These are phyloP conservation scores for Corchorus olitorius DNA, from an alignment of 345 rosid species.

Conservation along the genomic window DNA sequence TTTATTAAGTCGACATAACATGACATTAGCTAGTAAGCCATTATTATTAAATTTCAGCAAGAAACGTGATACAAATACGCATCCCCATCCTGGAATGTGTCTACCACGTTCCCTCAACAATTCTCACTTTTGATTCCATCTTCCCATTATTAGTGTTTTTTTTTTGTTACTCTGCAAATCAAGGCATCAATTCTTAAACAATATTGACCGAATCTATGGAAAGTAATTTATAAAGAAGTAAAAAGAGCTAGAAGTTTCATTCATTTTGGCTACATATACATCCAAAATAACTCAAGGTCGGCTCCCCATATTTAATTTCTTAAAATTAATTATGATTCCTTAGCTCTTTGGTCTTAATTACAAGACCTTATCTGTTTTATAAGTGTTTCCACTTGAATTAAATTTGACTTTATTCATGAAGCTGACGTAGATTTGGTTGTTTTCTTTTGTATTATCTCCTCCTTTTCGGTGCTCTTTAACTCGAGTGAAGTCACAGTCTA, in stretches of 20 bases:
- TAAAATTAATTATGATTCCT: not conserved
- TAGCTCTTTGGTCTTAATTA: not conserved
- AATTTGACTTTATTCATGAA: not conserved
- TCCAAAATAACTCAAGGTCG: not conserved
- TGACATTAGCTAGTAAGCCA: not conserved
- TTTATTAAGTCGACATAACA: too few relatives aligned
- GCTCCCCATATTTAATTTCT: not conserved
- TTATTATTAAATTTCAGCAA: not conserved
- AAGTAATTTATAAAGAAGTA: not conserved
- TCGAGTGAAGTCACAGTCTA: not conserved
- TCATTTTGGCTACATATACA: not conserved
- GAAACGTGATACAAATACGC: too few relatives aligned
- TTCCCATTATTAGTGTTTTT: too few relatives aligned
- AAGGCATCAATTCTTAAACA: not conserved
- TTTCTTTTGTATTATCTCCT: not conserved
- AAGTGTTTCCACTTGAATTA: not conserved
- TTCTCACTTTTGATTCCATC: not conserved
- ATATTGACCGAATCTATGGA: not conserved
- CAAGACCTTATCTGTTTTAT: not conserved
- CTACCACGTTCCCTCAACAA: not conserved
- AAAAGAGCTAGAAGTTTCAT: not conserved
- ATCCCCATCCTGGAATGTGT: not conserved
- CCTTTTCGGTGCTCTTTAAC: not conserved
- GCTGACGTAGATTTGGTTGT: not conserved
- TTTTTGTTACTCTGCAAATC: not conserved